Conservation (phyloP, 2,329 filamentous ascomycete species). For the Fusarium torreyae region DNA sequence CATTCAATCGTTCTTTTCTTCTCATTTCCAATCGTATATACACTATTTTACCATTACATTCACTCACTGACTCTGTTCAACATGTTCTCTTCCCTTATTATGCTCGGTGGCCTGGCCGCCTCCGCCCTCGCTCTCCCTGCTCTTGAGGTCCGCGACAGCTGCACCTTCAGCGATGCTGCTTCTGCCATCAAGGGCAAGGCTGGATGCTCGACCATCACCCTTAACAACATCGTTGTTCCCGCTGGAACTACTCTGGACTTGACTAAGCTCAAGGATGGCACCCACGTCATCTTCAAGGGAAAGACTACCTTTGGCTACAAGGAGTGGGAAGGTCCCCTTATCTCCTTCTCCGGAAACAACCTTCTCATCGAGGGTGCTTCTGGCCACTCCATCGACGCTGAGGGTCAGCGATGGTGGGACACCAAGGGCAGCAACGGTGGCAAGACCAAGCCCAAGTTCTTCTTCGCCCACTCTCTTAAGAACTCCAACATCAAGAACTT, state of each 20-base stretch:
- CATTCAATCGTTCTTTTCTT: neutral
- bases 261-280: slow-evolving; percentile 65
- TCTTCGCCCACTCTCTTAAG: slow-evolving; percentile 61
- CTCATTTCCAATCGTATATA: slow-evolving; percentile 7
- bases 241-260: slow-evolving; percentile 72
- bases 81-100: slow-evolving; percentile 42
- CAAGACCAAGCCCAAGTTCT: slow-evolving; percentile 75
- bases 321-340: slow-evolving; percentile 75
- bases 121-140: slow-evolving; percentile 45
- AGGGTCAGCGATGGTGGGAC: slow-evolving; percentile 74
- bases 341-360: slow-evolving; percentile 71
- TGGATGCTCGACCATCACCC: slow-evolving; percentile 67
- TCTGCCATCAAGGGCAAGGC: slow-evolving; percentile 64
- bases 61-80: slow-evolving; percentile 16
- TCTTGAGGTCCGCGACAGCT: slow-evolving; percentile 52
- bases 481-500: slow-evolving; percentile 57
- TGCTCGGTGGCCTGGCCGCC: slow-evolving; percentile 51
- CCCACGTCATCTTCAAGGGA: slow-evolving; percentile 73
- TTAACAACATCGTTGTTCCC: slow-evolving; percentile 69
- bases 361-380: slow-evolving; percentile 68
- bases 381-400: slow-evolving; percentile 67
- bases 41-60: neutral
- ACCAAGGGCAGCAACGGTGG: slow-evolving; percentile 72
- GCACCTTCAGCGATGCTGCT: slow-evolving; percentile 69
- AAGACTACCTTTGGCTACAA: slow-evolving; percentile 77